Conservation (phyloP, 768 basidiomycete genomes). For the Chalciporus sphaerocephalus region DNA sequence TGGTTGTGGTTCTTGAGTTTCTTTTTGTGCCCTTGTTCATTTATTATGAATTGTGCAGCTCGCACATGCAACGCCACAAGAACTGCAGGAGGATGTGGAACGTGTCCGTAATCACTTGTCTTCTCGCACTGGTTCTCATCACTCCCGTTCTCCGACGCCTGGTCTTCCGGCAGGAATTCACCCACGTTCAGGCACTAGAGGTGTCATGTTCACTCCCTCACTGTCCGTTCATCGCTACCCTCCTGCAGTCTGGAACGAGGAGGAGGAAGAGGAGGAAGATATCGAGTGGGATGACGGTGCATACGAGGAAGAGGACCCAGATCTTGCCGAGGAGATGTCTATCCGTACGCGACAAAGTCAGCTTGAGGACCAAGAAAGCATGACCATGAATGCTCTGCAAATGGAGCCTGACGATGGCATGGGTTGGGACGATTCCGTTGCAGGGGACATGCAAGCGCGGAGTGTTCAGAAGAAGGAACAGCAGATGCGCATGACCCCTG, state of each 20-base stretch:
- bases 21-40: not conserved
- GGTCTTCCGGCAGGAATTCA: constrained; percentile 32
- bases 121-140: constrained; percentile 45
- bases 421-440: constrained; percentile 77
- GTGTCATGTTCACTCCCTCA: constrained; percentile 70
- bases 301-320: constrained; percentile 66
- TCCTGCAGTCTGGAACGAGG: constrained; percentile 80
- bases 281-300: constrained; percentile 59
- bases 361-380: constrained; percentile 27
- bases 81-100: constrained; percentile 56
- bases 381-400: constrained; percentile 27
- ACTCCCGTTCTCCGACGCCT: constrained; percentile 45
- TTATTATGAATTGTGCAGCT: constrained; percentile 17
- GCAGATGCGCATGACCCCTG: constrained; percentile 28
- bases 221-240: constrained; percentile 71
- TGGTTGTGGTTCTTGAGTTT: constrained; percentile 6
- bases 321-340: constrained; percentile 55
- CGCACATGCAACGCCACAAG: constrained; percentile 38
- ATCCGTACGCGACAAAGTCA: constrained; percentile 37
- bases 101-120: constrained; percentile 49
- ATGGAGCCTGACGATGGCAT: constrained; percentile 82
- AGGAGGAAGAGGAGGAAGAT: constrained; percentile 56
- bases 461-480: constrained; percentile 26
- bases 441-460: constrained; percentile 45
- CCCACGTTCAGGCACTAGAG: constrained; percentile 32